phyloP scores from a whole-genome alignment of 2,329 filamentous ascomycete genomes.

The Thielaviopsis populi region DNA sequence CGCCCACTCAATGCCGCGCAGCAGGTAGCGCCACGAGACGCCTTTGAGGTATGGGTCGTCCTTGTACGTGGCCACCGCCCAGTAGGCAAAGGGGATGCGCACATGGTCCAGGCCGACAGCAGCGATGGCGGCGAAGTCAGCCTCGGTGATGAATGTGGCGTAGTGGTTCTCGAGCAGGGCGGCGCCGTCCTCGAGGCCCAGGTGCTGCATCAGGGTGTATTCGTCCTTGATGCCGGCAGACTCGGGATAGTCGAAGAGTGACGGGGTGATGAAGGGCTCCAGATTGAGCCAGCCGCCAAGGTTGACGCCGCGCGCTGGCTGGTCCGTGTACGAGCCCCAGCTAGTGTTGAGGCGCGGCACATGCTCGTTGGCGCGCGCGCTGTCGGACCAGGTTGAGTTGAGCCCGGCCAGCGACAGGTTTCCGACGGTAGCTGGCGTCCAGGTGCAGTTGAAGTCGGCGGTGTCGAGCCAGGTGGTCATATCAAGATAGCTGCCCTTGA shows the following conservation, averaged over 20 bases:
- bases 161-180: slow-evolving; percentile 33
- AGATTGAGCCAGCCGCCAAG: slow-evolving; percentile 59
- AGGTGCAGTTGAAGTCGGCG: slow-evolving; percentile 58
- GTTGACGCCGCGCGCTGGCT: slow-evolving; percentile 55
- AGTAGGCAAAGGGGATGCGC: slow-evolving; percentile 43
- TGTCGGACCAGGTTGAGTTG: slow-evolving; percentile 54
- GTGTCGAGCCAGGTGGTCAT: slow-evolving; percentile 63
- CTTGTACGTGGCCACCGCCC: slow-evolving; percentile 38
- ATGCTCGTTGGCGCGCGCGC: slow-evolving; percentile 45
- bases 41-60: slow-evolving; percentile 33
- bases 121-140: slow-evolving; percentile 42
- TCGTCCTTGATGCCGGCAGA: slow-evolving; percentile 30
- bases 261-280: slow-evolving; percentile 64
- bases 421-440: slow-evolving; percentile 51
- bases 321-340: slow-evolving; percentile 47
- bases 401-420: slow-evolving; percentile 56
- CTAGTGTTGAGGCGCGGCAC: slow-evolving; percentile 47
- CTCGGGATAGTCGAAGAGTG: slow-evolving; percentile 43
- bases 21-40: slow-evolving; percentile 30
- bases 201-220: slow-evolving; percentile 34
- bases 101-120: slow-evolving; percentile 43
- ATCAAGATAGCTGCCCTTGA: slow-evolving; percentile 50
- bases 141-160: slow-evolving; percentile 34
- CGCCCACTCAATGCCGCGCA: slow-evolving; percentile 42
- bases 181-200: slow-evolving; percentile 30